Conservation (phyloP, 805 yeast genomes). For the Zygoascus bituminiphila region DNA sequence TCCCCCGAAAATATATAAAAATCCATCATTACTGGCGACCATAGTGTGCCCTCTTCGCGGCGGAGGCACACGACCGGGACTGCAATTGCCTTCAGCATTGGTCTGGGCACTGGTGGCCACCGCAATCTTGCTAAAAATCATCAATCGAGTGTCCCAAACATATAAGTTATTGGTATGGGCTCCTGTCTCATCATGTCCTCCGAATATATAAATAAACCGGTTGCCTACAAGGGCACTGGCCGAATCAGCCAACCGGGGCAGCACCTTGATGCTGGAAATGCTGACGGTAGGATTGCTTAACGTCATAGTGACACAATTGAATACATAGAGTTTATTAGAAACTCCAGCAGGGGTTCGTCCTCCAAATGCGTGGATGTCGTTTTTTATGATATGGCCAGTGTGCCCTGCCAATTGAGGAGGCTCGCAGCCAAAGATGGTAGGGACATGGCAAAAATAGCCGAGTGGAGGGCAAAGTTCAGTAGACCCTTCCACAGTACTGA, state of each 20-base stretch:
- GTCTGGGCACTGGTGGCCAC: not conserved
- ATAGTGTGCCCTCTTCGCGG: constrained; percentile 16
- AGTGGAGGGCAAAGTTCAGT: not conserved
- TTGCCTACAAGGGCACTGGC: constrained; percentile 10
- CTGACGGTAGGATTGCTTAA: constrained; percentile 8
- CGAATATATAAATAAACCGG: constrained; percentile 16
- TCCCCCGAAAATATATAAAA: constrained; percentile 19
- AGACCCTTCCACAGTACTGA: not conserved
- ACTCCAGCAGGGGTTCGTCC: constrained; percentile 16
- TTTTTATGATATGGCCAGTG: constrained; percentile 12
- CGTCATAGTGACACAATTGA: constrained; percentile 15
- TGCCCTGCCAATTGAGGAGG: constrained; percentile 22
- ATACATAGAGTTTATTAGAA: constrained; percentile 13
- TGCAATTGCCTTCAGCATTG: not conserved
- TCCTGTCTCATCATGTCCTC: constrained; percentile 15
- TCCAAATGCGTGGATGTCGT: constrained; percentile 18
- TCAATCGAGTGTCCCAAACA: constrained; percentile 12
- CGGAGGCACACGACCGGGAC: constrained; percentile 9
- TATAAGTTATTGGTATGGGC: constrained; percentile 9
- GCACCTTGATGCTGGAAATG: constrained; percentile 6
- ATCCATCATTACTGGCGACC: constrained; percentile 4
- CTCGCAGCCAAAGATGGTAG: constrained; percentile 17
- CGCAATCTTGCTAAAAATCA: constrained; percentile 8
- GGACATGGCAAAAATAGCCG: constrained; percentile 15
- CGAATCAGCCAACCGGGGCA: constrained; percentile 13